Conservation (phyloP, 225 moss, liverwort and hornwort species). For the Pseudisothecium myosuroides region DNA sequence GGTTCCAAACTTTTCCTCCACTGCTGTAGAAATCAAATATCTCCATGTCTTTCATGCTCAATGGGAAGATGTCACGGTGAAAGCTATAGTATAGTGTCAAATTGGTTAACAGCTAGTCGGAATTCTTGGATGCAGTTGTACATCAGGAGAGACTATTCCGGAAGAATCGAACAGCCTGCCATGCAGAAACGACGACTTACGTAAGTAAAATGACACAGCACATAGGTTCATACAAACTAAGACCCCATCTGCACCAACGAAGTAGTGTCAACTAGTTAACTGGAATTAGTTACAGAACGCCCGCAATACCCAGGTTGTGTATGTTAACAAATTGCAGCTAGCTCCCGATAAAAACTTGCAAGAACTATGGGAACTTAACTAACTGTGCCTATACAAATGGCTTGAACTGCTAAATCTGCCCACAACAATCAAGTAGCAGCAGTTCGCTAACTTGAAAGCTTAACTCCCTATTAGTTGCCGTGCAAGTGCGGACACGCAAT, state of each 20-base stretch:
- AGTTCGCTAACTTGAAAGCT: neutral
- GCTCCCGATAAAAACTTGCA: neutral
- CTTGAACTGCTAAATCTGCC: neutral
- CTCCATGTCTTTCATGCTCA: neutral
- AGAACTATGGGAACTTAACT: no score
- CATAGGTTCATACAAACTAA: neutral
- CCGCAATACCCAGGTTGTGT: neutral
- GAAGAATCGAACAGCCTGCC: constrained; percentile 80
- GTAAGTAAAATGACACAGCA: neutral
- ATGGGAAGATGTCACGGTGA: neutral
- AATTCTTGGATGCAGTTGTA: neutral
- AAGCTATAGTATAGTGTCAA: neutral
- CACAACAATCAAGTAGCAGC: neutral
- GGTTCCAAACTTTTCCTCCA: neutral
- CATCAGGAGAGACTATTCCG: constrained; percentile 53
- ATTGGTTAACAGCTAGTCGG: neutral
- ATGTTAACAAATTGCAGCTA: neutral
- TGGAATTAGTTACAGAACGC: neutral
- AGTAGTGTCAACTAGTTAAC: neutral
- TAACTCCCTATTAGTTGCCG: neutral
- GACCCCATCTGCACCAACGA: neutral
- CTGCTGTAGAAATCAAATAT: neutral
- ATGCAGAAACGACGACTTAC: neutral
- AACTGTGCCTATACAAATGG: neutral
- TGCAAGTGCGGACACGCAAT: neutral